These are phyloP conservation scores for Nadsonia commutata DNA, from an alignment of 1,139 yeast species.

Conservation along the genomic window DNA sequence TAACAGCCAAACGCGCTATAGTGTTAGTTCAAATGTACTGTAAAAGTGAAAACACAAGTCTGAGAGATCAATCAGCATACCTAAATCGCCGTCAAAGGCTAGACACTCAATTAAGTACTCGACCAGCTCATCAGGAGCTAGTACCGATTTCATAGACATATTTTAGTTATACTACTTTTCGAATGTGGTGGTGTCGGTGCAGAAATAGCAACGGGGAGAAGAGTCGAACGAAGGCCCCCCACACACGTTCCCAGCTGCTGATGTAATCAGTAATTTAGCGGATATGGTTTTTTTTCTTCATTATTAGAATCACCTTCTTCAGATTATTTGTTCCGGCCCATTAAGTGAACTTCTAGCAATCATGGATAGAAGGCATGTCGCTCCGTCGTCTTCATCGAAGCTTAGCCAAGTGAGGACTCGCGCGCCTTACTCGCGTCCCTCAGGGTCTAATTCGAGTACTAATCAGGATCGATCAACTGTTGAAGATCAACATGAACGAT, in stretches of 20 bases:
- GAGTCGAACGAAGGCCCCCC: not conserved
- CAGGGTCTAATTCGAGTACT: no score
- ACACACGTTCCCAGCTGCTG: not conserved
- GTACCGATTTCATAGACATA: not conserved
- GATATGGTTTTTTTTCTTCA: no score
- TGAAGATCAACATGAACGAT: not conserved
- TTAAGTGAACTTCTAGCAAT: not conserved
- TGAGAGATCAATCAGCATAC: conserved; percentile 16
- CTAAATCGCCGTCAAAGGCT: conserved; percentile 21
- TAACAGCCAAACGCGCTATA: not conserved
- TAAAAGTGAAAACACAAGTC: no score
- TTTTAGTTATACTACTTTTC: not conserved
- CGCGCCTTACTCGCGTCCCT: not conserved
- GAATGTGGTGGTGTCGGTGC: not conserved
- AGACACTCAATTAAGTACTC: conserved; percentile 19
- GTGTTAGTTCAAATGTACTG: no score
- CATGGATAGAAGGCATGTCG: not conserved
- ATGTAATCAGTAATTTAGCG: not conserved
- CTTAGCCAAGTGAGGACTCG: not conserved
- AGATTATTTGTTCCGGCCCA: no score
- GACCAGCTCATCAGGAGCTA: conserved; percentile 20
- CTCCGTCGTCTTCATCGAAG: not conserved
- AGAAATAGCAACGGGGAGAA: not conserved
- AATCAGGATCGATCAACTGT: not conserved
- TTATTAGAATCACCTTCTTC: no score